Conservation (phyloP, 306 rosid species). For the Macrotyloma uniflorum region DNA sequence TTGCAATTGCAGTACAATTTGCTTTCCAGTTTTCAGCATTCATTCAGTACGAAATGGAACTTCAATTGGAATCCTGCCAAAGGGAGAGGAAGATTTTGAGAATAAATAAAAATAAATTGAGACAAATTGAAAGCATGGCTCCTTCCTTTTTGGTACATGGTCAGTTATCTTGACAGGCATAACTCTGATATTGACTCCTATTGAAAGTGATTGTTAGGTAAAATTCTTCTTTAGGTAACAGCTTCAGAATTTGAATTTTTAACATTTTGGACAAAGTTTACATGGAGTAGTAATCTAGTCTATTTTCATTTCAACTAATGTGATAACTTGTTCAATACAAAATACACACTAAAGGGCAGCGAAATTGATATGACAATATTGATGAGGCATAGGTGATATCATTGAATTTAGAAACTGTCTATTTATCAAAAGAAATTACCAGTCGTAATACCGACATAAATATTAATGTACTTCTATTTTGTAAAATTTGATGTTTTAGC, state of each 20-base stretch:
- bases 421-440: no score
- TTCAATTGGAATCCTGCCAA: not conserved
- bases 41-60: constrained; percentile 13
- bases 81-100: not conserved
- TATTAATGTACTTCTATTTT: no score
- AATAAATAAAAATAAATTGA: not conserved
- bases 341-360: not conserved
- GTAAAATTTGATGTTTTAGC: no score
- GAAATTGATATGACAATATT: not conserved
- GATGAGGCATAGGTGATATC: not conserved
- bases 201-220: not conserved
- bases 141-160: not conserved
- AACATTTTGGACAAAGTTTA: not conserved
- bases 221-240: not conserved
- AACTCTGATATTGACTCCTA: not conserved
- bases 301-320: not conserved
- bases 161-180: not conserved
- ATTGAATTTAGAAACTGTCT: no score
- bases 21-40: constrained; percentile 25
- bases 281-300: not conserved
- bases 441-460: no score
- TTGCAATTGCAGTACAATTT: constrained; percentile 7
- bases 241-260: not conserved
- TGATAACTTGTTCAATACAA: not conserved
- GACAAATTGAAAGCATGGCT: not conserved